phyloP scores from a whole-genome alignment of 176 grass and related monocot species.

The Tuctoria greenei region DNA sequence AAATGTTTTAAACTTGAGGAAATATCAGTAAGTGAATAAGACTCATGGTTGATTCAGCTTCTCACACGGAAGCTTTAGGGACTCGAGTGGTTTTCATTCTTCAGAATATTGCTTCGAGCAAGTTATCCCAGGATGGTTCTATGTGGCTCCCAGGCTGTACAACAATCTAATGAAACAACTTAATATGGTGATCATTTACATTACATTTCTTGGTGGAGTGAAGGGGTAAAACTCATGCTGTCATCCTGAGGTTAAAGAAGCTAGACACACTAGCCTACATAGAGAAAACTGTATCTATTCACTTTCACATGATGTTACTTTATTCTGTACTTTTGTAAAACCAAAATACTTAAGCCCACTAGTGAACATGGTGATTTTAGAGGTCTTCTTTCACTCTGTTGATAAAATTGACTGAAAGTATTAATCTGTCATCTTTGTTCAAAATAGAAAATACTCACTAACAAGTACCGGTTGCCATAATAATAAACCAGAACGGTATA shows the following conservation, averaged over 20 bases:
- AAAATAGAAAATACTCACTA: constrained; percentile 9
- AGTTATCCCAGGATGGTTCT: neutral
- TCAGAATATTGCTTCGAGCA: constrained; percentile 1
- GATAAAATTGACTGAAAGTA: neutral
- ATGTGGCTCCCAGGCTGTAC: neutral
- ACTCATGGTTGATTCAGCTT: constrained; percentile 6
- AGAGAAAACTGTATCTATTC: neutral
- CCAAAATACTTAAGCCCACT: neutral
- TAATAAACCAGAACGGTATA: neutral
- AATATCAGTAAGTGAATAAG: neutral
- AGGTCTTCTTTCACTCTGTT: neutral
- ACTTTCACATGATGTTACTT: neutral
- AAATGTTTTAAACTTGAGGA: neutral
- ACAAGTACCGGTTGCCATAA: neutral
- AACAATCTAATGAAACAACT: neutral
- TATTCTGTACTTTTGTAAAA: neutral
- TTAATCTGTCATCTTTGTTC: neutral
- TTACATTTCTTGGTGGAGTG: neutral
- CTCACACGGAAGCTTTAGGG: neutral
- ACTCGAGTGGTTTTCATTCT: neutral
- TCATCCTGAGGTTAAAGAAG: neutral
- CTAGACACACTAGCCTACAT: neutral
- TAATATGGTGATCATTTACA: neutral
- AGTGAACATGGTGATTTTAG: neutral
- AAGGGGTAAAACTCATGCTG: neutral